Conservation (phyloP, 305 asterid species). For the Solanum hybrid region DNA sequence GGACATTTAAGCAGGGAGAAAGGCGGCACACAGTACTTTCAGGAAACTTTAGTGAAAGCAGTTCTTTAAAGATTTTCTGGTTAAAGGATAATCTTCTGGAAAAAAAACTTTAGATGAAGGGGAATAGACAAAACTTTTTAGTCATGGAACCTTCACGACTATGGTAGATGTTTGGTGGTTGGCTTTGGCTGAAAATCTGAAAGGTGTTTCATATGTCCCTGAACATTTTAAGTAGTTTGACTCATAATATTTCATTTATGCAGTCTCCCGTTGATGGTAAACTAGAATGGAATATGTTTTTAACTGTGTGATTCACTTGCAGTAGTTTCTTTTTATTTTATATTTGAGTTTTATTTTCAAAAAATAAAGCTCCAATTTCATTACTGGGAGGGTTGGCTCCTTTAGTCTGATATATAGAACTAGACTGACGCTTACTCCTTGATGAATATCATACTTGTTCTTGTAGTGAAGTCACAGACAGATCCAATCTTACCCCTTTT, state of each 20-base stretch:
- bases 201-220: not conserved
- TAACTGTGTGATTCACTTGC: not conserved
- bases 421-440: not conserved
- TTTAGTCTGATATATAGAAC: not conserved
- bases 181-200: not conserved
- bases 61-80: not conserved
- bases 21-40: not conserved
- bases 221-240: not conserved
- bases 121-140: not conserved
- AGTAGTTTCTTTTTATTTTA: not conserved
- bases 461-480: not conserved
- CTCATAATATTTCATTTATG: not conserved
- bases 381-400: not conserved
- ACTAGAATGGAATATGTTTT: not conserved
- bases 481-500: not conserved
- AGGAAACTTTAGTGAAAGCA: not conserved
- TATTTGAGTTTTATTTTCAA: not conserved
- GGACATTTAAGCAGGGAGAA: not conserved
- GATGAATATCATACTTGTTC: not conserved
- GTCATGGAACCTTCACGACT: not conserved
- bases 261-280: not conserved
- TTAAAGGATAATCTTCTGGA: not conserved
- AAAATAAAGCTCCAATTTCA: not conserved
- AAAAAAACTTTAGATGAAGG: not conserved
- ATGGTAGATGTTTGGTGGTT: not conserved